Percentiles rank a stretch among this genome's conserved stretches.
Conservation (phyloP, 2,329 filamentous ascomycete species). For the Penicillium oxalicum region DNA sequence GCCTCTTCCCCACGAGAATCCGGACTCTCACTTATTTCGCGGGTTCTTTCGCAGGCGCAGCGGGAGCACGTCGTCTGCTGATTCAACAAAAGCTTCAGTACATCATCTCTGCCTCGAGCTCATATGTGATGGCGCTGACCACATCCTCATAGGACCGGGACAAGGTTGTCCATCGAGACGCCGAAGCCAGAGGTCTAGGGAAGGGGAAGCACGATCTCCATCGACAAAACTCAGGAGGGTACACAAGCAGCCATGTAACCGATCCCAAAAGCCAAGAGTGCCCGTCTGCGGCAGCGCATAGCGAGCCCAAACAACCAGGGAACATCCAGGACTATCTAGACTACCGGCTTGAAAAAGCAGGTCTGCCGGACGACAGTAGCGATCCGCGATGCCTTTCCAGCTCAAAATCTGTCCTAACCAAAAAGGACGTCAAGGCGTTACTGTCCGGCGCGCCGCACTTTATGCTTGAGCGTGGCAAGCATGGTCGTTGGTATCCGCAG, state of each 20-base stretch:
- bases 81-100: background rate
- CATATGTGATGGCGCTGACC: background rate
- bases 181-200: background rate
- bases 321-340: constrained; percentile 26
- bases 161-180: background rate
- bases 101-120: constrained; percentile 3
- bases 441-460: constrained; percentile 43
- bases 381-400: background rate
- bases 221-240: constrained; percentile 1
- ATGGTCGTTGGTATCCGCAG: constrained; percentile 38
- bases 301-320: constrained; percentile 23
- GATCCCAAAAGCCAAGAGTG: constrained; percentile 3
- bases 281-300: constrained; percentile 7
- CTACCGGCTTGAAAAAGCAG: constrained; percentile 13
- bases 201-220: constrained; percentile 1
- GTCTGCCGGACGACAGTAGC: background rate
- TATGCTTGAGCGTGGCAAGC: constrained; percentile 38
- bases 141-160: background rate
- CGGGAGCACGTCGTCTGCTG: constrained; percentile 2
- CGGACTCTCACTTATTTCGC: constrained; percentile 14
- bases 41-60: constrained; percentile 21
- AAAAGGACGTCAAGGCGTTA: constrained; percentile 36
- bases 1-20: background rate
- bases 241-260: constrained; percentile 1
- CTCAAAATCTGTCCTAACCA: constrained; percentile 17